These are phyloP conservation scores for Cucumis hystrix DNA, from an alignment of 306 rosid species.

Conservation along the genomic window DNA sequence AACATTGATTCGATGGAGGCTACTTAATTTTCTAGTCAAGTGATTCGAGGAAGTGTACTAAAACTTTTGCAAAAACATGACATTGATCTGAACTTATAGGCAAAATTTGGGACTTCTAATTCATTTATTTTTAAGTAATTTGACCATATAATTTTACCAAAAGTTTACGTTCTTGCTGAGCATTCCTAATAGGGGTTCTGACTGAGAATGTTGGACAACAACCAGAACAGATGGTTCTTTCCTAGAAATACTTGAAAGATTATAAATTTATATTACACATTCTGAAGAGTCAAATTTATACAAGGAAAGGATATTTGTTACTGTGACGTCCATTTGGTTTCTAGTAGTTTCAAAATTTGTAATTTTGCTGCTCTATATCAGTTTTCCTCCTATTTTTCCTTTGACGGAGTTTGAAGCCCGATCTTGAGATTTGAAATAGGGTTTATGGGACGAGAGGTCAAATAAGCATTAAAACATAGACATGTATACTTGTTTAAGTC, in stretches of 20 bases:
- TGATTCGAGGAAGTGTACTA: not conserved
- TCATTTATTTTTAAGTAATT: no score
- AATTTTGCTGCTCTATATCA: not conserved
- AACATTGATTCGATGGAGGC: not conserved
- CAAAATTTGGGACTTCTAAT: not conserved
- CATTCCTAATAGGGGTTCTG: not conserved
- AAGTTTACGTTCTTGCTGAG: not conserved
- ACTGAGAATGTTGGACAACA: not conserved
- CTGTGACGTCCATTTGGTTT: no score
- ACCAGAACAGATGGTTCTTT: not conserved
- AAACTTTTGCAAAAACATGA: no score
- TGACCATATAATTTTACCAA: not conserved
- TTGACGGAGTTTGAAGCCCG: not conserved
- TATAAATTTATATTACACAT: no score
- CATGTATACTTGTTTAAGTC: not conserved
- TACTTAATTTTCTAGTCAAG: not conserved
- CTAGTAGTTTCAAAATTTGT: not conserved
- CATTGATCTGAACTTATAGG: not conserved
- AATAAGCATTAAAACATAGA: not conserved
- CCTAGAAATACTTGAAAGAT: not conserved
- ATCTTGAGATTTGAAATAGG: not conserved
- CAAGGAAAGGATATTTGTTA: not conserved
- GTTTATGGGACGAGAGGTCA: not conserved
- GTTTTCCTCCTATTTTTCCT: not conserved
- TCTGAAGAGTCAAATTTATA: not conserved